Conservation (phyloP, 2,329 filamentous ascomycete genomes). For the Penicillium sp. region DNA sequence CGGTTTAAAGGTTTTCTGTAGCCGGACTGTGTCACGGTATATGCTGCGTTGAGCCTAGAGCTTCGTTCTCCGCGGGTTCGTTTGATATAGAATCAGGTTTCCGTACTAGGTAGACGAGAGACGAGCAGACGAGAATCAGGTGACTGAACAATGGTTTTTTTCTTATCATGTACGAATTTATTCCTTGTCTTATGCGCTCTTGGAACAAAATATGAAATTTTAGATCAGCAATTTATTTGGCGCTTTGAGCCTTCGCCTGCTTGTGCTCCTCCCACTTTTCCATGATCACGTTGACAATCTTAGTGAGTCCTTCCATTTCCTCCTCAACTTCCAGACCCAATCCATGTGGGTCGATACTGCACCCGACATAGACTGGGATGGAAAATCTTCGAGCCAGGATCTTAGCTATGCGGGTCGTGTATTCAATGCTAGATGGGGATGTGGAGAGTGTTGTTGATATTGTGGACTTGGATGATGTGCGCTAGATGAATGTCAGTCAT, state of each 20-base stretch:
- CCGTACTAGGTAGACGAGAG: too few relatives aligned
- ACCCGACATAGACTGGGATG: conserved; percentile 84
- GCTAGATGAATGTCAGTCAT: conserved; percentile 30
- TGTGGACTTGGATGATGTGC: conserved; percentile 52
- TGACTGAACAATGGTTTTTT: too few relatives aligned
- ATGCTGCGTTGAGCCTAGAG: too few relatives aligned
- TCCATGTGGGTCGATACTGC: conserved; percentile 74
- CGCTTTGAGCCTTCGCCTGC: not conserved
- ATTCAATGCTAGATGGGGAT: conserved; percentile 75
- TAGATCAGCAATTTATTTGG: not conserved
- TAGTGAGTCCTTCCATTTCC: conserved; percentile 84
- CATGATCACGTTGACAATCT: conserved; percentile 69
- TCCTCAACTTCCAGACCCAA: conserved; percentile 83
- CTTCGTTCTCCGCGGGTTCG: too few relatives aligned
- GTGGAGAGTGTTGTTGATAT: conserved; percentile 73
- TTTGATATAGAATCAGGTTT: too few relatives aligned
- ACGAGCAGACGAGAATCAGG: too few relatives aligned
- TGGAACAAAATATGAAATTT: too few relatives aligned
- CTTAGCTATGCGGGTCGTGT: conserved; percentile 80
- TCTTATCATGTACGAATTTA: too few relatives aligned
- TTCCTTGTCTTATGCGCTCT: too few relatives aligned
- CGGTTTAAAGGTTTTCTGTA: too few relatives aligned
- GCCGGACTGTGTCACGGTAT: too few relatives aligned
- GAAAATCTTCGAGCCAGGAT: conserved; percentile 71
- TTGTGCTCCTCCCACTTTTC: conserved; percentile 38